These are phyloP conservation scores for Corchorus capsularis DNA, from an alignment of 345 rosid genomes.

Conservation along the genomic window DNA sequence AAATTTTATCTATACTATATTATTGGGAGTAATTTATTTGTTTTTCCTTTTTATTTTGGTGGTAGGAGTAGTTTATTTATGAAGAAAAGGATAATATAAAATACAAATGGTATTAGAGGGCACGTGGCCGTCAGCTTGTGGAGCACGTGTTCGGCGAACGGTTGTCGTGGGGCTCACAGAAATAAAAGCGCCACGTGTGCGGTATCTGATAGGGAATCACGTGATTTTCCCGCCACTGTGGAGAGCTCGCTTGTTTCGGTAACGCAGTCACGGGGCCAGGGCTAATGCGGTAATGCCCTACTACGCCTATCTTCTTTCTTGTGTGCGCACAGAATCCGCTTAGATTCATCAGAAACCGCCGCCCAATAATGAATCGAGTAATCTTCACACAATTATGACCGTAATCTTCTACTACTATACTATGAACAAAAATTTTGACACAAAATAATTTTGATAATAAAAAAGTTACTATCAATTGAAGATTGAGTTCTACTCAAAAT, in stretches of 20 bases:
- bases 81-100: not conserved
- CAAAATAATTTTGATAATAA: too few species aligned
- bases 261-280: constrained; percentile 18
- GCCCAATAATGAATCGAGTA: not conserved
- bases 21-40: too few species aligned
- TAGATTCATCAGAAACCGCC: too few species aligned
- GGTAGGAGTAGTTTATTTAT: not conserved
- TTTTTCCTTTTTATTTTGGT: too few species aligned
- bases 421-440: too few species aligned
- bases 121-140: constrained; percentile 20
- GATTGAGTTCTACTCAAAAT: too few species aligned
- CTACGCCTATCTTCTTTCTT: too few species aligned
- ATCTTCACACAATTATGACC: not conserved
- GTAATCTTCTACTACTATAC: not conserved
- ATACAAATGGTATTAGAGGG: not conserved
- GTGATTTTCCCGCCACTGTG: constrained; percentile 8
- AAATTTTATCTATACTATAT: too few species aligned
- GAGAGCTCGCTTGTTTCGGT: not conserved
- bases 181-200: constrained; percentile 17
- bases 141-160: not conserved
- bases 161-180: constrained; percentile 14
- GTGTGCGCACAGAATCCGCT: too few species aligned
- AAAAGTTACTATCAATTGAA: too few species aligned
- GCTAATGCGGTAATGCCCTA: too few species aligned
- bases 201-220: constrained; percentile 17